Evolutionary conservation across 2,329 filamentous ascomycete species (phyloP).

Genomic region (Phialophora macrospora): DNA sequence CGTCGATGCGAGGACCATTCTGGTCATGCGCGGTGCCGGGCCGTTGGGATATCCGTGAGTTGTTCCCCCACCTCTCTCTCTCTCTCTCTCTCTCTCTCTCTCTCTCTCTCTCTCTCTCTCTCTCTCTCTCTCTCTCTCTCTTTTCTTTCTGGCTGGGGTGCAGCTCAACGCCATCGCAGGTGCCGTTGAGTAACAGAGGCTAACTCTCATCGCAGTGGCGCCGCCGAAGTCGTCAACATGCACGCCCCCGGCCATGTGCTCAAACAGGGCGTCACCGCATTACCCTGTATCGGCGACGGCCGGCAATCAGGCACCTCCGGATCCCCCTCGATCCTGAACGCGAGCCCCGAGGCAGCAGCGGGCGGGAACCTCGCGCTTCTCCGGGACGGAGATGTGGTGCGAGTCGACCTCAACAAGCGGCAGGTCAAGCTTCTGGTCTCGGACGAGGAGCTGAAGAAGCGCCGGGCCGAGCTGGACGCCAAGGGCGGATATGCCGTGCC

Average conservation of each 20-base stretch:
- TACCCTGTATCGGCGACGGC: slow-evolving; percentile 61
- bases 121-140: no score
- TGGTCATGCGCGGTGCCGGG: slow-evolving; percentile 57
- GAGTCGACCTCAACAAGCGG: slow-evolving; percentile 57
- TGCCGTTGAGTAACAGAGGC: no score
- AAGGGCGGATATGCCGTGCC: slow-evolving; percentile 48
- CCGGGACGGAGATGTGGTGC: slow-evolving; percentile 55
- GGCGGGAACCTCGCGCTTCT: slow-evolving; percentile 60
- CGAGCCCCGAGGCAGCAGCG: slow-evolving; percentile 60
- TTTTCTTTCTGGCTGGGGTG: no score
- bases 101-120: background rate
- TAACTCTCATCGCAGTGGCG: slow-evolving; percentile 41
- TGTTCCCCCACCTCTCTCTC: background rate
- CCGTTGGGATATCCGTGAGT: slow-evolving; percentile 54
- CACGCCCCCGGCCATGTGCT: slow-evolving; percentile 54
- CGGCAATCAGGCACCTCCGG: slow-evolving; percentile 62
- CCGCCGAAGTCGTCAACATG: slow-evolving; percentile 61
- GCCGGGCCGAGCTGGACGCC: slow-evolving; percentile 48
- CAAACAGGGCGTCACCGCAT: slow-evolving; percentile 52
- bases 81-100: no score
- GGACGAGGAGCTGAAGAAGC: slow-evolving; percentile 49
- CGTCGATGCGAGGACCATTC: slow-evolving; percentile 52
- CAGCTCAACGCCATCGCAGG: no score
- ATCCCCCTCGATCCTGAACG: slow-evolving; percentile 62
- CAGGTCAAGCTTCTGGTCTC: slow-evolving; percentile 56